Conservation (phyloP, 2,329 filamentous ascomycete genomes). For the Xylariaceae sp. region DNA sequence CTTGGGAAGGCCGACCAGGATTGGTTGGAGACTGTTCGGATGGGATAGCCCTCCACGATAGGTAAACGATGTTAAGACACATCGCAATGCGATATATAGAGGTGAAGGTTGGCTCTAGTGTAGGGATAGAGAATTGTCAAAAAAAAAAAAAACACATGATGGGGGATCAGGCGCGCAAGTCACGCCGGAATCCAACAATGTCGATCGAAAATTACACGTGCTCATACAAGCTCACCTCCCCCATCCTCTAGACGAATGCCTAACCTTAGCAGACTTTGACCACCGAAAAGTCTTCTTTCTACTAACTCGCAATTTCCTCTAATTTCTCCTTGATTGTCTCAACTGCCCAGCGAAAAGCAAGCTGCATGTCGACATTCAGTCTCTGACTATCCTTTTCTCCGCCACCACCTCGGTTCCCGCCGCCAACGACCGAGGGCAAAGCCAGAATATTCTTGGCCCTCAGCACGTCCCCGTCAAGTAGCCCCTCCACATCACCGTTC, state of each 20-base stretch:
- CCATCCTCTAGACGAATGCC: not conserved
- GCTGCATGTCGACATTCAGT: slow-evolving; percentile 52
- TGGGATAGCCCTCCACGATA: too few species aligned
- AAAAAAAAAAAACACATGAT: too few species aligned
- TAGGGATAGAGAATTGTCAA: too few species aligned
- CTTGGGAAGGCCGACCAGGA: too few species aligned
- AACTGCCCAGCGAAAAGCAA: slow-evolving; percentile 63
- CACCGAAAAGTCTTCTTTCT: not conserved
- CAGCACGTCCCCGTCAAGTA: slow-evolving; percentile 43
- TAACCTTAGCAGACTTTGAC: not conserved
- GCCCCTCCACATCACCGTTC: slow-evolving; percentile 58
- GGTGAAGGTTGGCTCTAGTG: too few species aligned
- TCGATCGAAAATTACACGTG: not conserved
- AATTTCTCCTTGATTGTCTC: slow-evolving; percentile 50
- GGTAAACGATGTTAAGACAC: too few species aligned
- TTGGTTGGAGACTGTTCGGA: too few species aligned
- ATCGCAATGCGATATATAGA: too few species aligned
- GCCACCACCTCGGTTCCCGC: not conserved
- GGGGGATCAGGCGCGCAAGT: not conserved
- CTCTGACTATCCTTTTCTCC: not conserved
- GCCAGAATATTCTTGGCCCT: slow-evolving; percentile 42
- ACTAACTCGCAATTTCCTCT: slow-evolving; percentile 23
- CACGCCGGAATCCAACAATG: not conserved
- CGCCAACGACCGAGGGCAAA: slow-evolving; percentile 34
- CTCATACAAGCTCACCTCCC: not conserved